A percentile compares a stretch with the other conserved stretches of the same genome.
Evolutionary conservation across 2,329 filamentous ascomycete species (phyloP).

Genomic region (Clonostachys rosea): DNA sequence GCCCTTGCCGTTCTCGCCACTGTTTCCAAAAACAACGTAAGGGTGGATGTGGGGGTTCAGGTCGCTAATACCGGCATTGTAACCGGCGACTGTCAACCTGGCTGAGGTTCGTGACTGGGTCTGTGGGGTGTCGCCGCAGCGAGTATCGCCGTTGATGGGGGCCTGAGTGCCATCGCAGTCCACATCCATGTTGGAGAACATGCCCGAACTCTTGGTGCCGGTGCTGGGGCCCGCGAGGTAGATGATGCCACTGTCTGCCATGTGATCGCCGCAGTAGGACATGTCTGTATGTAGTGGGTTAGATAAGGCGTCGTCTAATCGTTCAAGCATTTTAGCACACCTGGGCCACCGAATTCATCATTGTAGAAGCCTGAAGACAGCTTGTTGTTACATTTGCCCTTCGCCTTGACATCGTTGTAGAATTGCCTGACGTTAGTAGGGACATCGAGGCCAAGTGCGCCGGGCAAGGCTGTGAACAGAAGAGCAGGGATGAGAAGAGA

Average conservation of each 20-base stretch:
- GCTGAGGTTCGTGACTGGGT: constrained; percentile 39
- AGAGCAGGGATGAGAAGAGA: too few relatives aligned
- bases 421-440: neutral
- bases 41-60: constrained; percentile 46
- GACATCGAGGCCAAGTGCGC: neutral
- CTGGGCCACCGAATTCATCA: neutral
- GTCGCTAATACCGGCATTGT: constrained; percentile 29
- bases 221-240: constrained; percentile 32
- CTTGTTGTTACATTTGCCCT: neutral
- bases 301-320: neutral
- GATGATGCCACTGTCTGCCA: constrained; percentile 27
- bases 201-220: constrained; percentile 7
- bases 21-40: constrained; percentile 51
- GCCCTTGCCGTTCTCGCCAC: constrained; percentile 20
- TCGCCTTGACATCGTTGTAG: neutral
- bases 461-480: neutral
- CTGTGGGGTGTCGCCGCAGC: constrained; percentile 35
- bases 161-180: constrained; percentile 50
- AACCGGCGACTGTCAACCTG: constrained; percentile 23
- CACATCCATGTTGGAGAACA: constrained; percentile 50
- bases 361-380: neutral
- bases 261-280: constrained; percentile 35
- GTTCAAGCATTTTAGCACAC: neutral
- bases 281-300: neutral
- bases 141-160: constrained; percentile 25